These are phyloP conservation scores for Xylaria digitata DNA, from an alignment of 2,329 filamentous ascomycete species.

Conservation along the genomic window DNA sequence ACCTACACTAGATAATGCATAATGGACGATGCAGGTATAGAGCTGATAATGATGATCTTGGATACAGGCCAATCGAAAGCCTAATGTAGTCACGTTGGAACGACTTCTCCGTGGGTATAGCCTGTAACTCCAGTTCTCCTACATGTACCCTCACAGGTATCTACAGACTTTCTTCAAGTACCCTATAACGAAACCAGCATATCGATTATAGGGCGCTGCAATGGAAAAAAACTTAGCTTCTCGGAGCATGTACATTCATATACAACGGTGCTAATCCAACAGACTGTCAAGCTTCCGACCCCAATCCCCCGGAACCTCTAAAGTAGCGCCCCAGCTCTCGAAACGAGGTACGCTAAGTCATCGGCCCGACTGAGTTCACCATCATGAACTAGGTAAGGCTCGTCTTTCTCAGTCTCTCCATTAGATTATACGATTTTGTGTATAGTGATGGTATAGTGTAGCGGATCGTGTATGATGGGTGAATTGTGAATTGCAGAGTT, in stretches of 20 bases:
- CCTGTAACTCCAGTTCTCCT: neutral
- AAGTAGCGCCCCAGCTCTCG: conserved; percentile 27
- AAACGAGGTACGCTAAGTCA: conserved; percentile 26
- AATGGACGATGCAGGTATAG: neutral
- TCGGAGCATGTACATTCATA: neutral
- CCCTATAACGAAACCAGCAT: too few species aligned
- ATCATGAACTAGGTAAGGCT: conserved; percentile 29
- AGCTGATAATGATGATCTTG: neutral
- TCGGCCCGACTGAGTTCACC: conserved; percentile 38
- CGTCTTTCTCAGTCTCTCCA: conserved; percentile 15
- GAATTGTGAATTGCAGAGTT: too few species aligned
- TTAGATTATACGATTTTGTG: neutral
- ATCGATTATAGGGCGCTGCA: too few species aligned
- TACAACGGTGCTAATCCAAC: neutral
- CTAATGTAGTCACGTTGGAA: neutral
- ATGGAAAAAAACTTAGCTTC: too few species aligned
- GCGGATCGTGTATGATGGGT: too few species aligned
- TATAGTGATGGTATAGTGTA: too few species aligned
- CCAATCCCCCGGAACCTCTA: conserved; percentile 28
- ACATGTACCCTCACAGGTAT: neutral
- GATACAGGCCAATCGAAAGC: too few species aligned
- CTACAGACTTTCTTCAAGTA: too few species aligned
- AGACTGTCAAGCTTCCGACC: conserved; percentile 11
- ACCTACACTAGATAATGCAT: too few species aligned
- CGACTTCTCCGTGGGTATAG: neutral